A percentile compares a stretch with the other conserved stretches of the same genome.
These are phyloP conservation scores for Paraphoma chrysanthemicola DNA, from an alignment of 2,329 filamentous ascomycete species.

Conservation along the genomic window DNA sequence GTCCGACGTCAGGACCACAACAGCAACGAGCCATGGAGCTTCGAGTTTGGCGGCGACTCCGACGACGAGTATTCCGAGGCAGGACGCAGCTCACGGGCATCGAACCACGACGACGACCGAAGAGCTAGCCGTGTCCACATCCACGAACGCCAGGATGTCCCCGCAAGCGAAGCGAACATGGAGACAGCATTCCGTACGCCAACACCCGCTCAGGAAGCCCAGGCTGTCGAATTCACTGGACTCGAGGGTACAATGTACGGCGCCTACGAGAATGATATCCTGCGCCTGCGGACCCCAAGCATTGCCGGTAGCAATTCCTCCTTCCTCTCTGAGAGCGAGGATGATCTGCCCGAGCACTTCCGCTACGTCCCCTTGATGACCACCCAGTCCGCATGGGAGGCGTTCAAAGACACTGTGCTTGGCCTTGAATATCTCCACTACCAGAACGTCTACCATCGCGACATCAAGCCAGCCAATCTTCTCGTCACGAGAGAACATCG, in stretches of 20 bases:
- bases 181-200: conserved; percentile 44
- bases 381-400: conserved; percentile 78
- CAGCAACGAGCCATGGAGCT: conserved; percentile 77
- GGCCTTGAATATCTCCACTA: conserved; percentile 85
- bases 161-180: conserved; percentile 36
- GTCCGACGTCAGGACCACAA: conserved; percentile 34
- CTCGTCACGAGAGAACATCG: conserved; percentile 83
- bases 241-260: conserved; percentile 82
- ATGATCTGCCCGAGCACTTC: conserved; percentile 82
- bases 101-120: conserved; percentile 25
- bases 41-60: conserved; percentile 75
- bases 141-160: conserved; percentile 26
- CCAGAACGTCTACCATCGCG: conserved; percentile 59
- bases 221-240: conserved; percentile 50
- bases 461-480: conserved; percentile 75
- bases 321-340: conserved; percentile 50
- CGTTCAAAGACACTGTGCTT: conserved; percentile 91
- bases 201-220: conserved; percentile 23
- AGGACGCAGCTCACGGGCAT: conserved; percentile 34
- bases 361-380: conserved; percentile 95
- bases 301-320: conserved; percentile 77
- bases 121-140: conserved; percentile 24
- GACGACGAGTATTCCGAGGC: conserved; percentile 56
- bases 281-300: conserved; percentile 76
- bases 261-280: conserved; percentile 66